These are phyloP conservation scores for Fusarium annulatum DNA, from an alignment of 2,329 filamentous ascomycete genomes.

Conservation along the genomic window DNA sequence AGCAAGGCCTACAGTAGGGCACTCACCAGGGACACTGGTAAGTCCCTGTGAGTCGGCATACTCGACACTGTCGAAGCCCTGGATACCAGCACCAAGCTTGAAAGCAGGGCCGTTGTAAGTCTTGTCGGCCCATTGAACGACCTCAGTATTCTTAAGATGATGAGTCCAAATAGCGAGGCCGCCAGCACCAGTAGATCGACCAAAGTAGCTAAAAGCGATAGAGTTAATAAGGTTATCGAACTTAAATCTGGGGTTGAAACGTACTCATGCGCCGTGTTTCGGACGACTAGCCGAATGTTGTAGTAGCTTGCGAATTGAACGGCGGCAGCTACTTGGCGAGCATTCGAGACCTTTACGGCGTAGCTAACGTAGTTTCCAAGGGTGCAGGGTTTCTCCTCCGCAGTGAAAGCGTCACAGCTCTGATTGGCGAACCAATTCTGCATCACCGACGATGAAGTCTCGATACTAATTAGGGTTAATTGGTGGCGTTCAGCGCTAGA, in stretches of 20 bases:
- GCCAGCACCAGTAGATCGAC: conserved; percentile 54
- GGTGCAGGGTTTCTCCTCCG: conserved; percentile 53
- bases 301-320: conserved; percentile 53
- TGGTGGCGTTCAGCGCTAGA: background rate
- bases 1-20: conserved; percentile 64
- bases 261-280: conserved; percentile 47
- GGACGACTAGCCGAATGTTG: conserved; percentile 51
- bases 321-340: conserved; percentile 48
- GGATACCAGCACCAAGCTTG: conserved; percentile 62
- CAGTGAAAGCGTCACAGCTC: conserved; percentile 53
- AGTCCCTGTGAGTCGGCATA: background rate
- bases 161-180: conserved; percentile 55
- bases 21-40: conserved; percentile 55
- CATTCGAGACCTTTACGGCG: conserved; percentile 49
- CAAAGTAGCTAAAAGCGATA: conserved; percentile 36
- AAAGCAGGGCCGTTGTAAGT: conserved; percentile 1
- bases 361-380: conserved; percentile 58
- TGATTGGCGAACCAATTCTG: conserved; percentile 52
- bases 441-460: conserved; percentile 56
- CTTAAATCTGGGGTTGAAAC: background rate
- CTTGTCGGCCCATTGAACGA: conserved; percentile 41
- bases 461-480: conserved; percentile 40
- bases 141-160: conserved; percentile 54
- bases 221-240: background rate
- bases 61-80: conserved; percentile 58